Percentiles rank a stretch among this genome's conserved stretches.
Evolutionary conservation across 1,139 yeast genomes (phyloP).

Genomic region (Scheffersomyces titani): DNA sequence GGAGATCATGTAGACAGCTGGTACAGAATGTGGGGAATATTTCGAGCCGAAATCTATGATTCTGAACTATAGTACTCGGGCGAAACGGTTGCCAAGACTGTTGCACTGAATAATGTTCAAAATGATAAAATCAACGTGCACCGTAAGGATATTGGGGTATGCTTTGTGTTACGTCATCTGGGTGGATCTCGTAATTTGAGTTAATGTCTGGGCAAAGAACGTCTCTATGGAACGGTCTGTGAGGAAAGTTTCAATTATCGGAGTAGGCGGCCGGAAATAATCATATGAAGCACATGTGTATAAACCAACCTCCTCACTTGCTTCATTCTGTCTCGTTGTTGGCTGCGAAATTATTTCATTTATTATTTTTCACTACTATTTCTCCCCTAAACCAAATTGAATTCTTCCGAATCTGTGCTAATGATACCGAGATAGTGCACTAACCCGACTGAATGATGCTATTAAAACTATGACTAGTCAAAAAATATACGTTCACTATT

Average conservation of each 20-base stretch:
- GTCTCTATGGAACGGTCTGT: no score
- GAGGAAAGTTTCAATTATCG: background rate
- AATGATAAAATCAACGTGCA: no score
- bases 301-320: background rate
- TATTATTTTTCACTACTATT: no score
- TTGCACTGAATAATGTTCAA: no score
- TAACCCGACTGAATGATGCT: background rate
- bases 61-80: no score
- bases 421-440: background rate
- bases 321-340: background rate
- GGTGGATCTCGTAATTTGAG: no score
- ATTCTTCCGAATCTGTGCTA: no score
- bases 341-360: background rate
- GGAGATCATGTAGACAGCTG: background rate
- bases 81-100: no score
- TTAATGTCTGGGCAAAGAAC: background rate
- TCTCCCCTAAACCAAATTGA: background rate
- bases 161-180: no score
- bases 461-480: no score
- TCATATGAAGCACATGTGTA: background rate
- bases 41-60: background rate
- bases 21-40: background rate
- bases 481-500: no score
- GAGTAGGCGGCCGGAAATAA: background rate
- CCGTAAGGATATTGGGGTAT: no score